A percentile compares a stretch with the other conserved stretches of the same genome.
Evolutionary conservation across 768 basidiomycete genomes (phyloP).

Genomic region (Suillus luteus): DNA sequence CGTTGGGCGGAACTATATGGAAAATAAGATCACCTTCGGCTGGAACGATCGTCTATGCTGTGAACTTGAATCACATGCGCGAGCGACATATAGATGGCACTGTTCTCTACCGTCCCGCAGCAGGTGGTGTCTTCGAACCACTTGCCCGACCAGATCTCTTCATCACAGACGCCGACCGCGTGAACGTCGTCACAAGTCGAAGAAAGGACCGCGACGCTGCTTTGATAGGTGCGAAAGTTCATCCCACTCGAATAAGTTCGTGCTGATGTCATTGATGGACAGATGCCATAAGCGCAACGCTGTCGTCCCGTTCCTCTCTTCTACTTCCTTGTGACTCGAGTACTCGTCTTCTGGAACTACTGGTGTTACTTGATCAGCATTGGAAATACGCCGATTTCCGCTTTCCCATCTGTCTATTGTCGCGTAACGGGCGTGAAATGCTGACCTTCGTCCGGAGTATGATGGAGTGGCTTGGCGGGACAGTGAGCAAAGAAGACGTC

Average conservation of each 20-base stretch:
- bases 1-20: constrained; percentile 96
- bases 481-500: constrained; percentile 89
- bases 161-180: constrained; percentile 90
- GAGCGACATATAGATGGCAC: constrained; percentile 96
- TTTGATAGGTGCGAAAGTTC: constrained; percentile 64
- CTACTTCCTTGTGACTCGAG: constrained; percentile 93
- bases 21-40: constrained; percentile 97
- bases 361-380: constrained; percentile 94
- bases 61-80: constrained; percentile 93
- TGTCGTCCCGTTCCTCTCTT: constrained; percentile 78
- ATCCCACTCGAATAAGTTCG: not conserved
- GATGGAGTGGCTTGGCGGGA: constrained; percentile 99
- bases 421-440: constrained; percentile 90
- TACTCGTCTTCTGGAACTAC: constrained; percentile 92
- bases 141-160: constrained; percentile 89
- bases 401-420: constrained; percentile 92
- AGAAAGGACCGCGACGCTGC: constrained; percentile 89
- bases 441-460: constrained; percentile 90
- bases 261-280: constrained; percentile 47
- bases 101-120: constrained; percentile 72
- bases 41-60: constrained; percentile 93
- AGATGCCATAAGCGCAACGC: constrained; percentile 76
- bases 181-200: constrained; percentile 79
- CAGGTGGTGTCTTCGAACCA: constrained; percentile 83
- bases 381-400: constrained; percentile 88